phyloP scores from a whole-genome alignment of 2,329 filamentous ascomycete species.

The Aotearoamyces nothofagi region DNA sequence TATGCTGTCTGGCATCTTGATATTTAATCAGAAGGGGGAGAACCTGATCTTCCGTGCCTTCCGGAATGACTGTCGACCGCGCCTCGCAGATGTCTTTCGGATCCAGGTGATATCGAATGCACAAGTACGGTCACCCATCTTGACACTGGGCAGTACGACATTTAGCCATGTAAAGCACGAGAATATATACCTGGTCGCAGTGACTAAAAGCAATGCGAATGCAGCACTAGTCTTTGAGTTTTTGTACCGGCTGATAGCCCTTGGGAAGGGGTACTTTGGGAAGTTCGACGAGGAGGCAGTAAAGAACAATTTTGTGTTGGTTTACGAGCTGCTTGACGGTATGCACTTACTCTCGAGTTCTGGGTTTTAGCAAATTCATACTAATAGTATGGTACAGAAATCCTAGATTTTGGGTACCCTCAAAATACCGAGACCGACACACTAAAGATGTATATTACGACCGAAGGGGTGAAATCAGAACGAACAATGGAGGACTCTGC shows the following conservation, averaged over 20 bases:
- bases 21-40: slow-evolving; percentile 99
- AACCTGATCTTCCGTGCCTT: slow-evolving; percentile 99
- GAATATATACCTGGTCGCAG: slow-evolving; percentile 94
- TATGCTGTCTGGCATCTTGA: slow-evolving; percentile 93
- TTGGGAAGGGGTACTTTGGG: slow-evolving; percentile 93
- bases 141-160: slow-evolving; percentile 92
- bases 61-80: slow-evolving; percentile 93
- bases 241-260: slow-evolving; percentile 75
- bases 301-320: slow-evolving; percentile 98
- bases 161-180: slow-evolving; percentile 99
- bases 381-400: slow-evolving; percentile 41
- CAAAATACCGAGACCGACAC: slow-evolving; percentile 99
- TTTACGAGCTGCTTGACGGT: slow-evolving; percentile 95
- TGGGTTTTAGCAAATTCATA: neutral
- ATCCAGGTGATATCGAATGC: slow-evolving; percentile 99
- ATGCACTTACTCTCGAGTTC: slow-evolving; percentile 15
- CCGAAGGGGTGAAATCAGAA: slow-evolving; percentile 93
- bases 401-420: slow-evolving; percentile 96
- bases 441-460: slow-evolving; percentile 99
- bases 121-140: slow-evolving; percentile 90
- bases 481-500: slow-evolving; percentile 78
- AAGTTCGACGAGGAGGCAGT: slow-evolving; percentile 99
- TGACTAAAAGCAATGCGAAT: slow-evolving; percentile 99
- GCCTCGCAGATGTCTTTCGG: slow-evolving; percentile 95
- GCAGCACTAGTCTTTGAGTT: slow-evolving; percentile 97